Percentiles rank a stretch among this genome's conserved stretches.
Conservation (phyloP, 2,329 filamentous ascomycete genomes). For the Colletotrichum kahawae region DNA sequence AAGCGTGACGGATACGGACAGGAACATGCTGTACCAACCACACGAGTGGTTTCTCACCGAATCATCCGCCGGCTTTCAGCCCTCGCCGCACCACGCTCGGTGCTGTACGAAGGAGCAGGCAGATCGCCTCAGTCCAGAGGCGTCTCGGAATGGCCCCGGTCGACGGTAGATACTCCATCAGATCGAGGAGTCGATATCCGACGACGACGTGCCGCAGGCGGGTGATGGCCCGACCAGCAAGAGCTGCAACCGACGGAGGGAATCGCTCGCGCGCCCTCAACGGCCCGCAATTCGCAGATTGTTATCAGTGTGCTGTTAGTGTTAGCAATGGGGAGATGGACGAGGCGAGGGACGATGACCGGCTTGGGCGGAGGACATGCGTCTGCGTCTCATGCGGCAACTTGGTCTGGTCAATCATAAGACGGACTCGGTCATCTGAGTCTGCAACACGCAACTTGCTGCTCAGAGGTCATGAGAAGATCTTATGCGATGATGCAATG, state of each 20-base stretch:
- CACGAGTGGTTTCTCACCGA: constrained; percentile 14
- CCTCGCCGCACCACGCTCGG: constrained; percentile 21
- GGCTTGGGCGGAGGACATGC: not conserved
- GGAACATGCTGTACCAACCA: constrained; percentile 13
- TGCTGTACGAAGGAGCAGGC: constrained; percentile 17
- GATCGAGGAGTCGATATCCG: not conserved
- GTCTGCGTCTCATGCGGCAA: not conserved
- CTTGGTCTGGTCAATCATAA: not conserved
- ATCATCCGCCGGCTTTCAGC: constrained; percentile 17
- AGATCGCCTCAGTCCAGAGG: constrained; percentile 6
- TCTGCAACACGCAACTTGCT: not conserved
- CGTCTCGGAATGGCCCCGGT: not conserved
- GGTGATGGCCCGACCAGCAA: constrained; percentile 21
- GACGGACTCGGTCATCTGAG: not conserved
- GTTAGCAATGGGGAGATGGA: constrained; percentile 1
- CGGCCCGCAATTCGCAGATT: constrained; percentile 18
- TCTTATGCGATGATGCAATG: not conserved
- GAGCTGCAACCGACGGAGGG: constrained; percentile 19
- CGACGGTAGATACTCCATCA: not conserved
- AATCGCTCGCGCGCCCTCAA: constrained; percentile 18
- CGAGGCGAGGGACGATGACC: not conserved
- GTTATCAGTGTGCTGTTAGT: constrained; percentile 15
- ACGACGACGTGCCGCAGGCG: constrained; percentile 19
- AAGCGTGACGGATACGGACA: constrained; percentile 13
- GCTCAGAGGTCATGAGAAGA: not conserved